Conservation (phyloP, 1,139 yeast species). For the Geotrichum citri-aurantii region DNA sequence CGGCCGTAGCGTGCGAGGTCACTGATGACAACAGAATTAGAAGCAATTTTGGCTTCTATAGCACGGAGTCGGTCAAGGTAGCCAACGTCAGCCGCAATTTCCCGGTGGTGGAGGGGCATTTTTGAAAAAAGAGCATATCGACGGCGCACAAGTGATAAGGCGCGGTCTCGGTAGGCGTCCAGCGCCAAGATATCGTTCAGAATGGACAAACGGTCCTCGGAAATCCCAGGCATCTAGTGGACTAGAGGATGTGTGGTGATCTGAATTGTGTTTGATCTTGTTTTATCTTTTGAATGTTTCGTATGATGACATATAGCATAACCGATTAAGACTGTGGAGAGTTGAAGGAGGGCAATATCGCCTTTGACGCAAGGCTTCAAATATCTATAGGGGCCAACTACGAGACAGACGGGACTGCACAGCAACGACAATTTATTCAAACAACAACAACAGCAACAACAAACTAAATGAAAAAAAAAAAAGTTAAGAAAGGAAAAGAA, state of each 20-base stretch:
- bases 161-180: constrained; percentile 41
- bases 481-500: neutral
- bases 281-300: neutral
- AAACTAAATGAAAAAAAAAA: too few species aligned
- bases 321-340: neutral
- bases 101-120: constrained; percentile 54
- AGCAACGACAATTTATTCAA: neutral
- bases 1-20: constrained; percentile 43
- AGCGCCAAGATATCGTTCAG: constrained; percentile 48
- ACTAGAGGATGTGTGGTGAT: neutral
- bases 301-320: neutral
- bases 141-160: constrained; percentile 44
- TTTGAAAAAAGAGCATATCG: constrained; percentile 43
- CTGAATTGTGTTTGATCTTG: neutral
- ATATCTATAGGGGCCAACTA: neutral
- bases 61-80: constrained; percentile 48
- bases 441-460: neutral
- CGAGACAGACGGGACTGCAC: neutral
- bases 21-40: constrained; percentile 45
- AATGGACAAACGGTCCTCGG: constrained; percentile 36
- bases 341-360: neutral
- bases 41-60: constrained; percentile 43
- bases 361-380: neutral
- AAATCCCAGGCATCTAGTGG: constrained; percentile 3
- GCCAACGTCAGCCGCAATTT: constrained; percentile 47